Base-by-base conservation (phyloP, 2,329 filamentous ascomycete species). In the Pseudogymnoascus sp. region DNA sequence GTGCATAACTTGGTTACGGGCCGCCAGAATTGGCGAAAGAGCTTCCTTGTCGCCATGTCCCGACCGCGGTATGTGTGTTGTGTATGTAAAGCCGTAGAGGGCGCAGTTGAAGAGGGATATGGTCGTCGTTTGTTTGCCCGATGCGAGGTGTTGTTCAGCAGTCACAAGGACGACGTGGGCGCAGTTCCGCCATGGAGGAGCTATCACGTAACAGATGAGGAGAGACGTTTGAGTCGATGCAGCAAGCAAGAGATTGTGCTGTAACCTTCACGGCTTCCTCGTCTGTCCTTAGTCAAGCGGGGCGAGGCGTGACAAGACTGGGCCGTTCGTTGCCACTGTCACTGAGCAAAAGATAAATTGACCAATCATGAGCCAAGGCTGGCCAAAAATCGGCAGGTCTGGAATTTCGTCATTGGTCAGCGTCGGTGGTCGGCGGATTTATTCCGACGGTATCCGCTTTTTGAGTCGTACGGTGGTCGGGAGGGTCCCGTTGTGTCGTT, bases 241-340 rank as follows among this genome's bases (percentile, higher is more conserved):
- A 29, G 11, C 23, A 53, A 17, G 44, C 44, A 29, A 29, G 44
- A 53, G 23, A 29, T 53, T 53, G 44, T 53, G 44, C 44, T 53
- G 44, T 53, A 53, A 53, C 44, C 44, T 53, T 53, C 44, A 53
- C 44, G 44, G 44, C 44, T 53, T 31, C 44, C 44, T 53, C 44
- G 15, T 53, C 23, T 53, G 44, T 31, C 7, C 23, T 53, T 53
- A 53, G 44, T 53, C 44, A 29, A 53, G 44, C 44, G 44, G 44
- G 44, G 44, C 44, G 44, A 31, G 23, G 44, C 44, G 44, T 53
- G 44, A 53, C 44, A 53, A 53, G 44, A 53, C 44, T 53, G 15
- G 44, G n/a, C 44, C 44, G 23, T 50, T 50, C 44, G 44, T 50
- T 50, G 44, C 23, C 44, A 50, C 44, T 50, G 44, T 50, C 44